Evolutionary conservation across 2,329 filamentous ascomycete species (phyloP).

Genomic region (Arthroderma uncinatum): DNA sequence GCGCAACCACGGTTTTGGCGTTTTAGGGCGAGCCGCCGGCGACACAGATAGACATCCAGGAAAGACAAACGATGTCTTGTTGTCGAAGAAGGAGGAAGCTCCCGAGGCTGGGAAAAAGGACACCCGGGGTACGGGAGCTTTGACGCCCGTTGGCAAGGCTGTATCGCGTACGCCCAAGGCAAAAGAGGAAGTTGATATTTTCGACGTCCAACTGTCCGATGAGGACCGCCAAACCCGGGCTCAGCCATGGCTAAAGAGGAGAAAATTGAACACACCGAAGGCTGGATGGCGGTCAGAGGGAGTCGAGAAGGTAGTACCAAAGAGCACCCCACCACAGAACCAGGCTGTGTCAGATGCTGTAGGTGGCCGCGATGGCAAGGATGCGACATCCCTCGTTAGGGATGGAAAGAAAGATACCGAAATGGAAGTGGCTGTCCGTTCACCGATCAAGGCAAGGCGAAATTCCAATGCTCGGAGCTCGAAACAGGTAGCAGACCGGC

Average conservation of each 20-base stretch:
- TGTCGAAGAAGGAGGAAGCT: background rate
- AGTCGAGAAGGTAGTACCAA: background rate
- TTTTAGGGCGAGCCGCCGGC: background rate
- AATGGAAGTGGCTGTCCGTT: constrained; percentile 4
- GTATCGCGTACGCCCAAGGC: background rate
- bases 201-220: constrained; percentile 22
- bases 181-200: constrained; percentile 13
- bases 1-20: constrained; percentile 5
- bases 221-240: constrained; percentile 12
- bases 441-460: background rate
- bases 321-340: background rate
- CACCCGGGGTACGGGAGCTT: background rate
- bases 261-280: constrained; percentile 12
- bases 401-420: background rate
- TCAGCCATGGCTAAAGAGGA: constrained; percentile 12
- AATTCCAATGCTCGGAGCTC: background rate
- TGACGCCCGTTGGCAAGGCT: background rate
- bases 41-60: background rate
- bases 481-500: background rate
- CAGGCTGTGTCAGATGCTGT: background rate
- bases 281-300: background rate
- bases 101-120: background rate
- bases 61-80: background rate
- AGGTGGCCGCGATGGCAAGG: background rate
- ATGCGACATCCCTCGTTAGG: background rate